Evolutionary conservation across 345 rosid genomes (phyloP).

Genomic region (Noccaea caerulescens): DNA sequence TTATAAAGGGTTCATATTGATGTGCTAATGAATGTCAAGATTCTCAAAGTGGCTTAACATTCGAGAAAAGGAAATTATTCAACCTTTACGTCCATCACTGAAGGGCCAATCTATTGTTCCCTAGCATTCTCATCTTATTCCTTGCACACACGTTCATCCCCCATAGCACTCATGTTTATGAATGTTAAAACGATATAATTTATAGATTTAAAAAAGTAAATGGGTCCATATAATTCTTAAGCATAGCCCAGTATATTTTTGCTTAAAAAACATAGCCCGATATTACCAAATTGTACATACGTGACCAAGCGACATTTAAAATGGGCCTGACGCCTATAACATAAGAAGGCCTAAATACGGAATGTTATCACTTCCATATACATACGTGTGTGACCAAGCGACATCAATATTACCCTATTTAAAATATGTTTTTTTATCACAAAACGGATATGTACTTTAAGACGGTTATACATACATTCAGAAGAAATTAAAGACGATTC

Average conservation of each 20-base stretch:
- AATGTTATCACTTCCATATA: not conserved
- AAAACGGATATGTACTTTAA: not conserved
- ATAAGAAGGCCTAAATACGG: slow-evolving; percentile 7
- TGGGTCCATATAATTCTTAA: not conserved
- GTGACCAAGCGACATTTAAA: not conserved
- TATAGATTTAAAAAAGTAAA: no score
- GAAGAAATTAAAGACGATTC: not conserved
- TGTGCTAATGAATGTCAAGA: not conserved
- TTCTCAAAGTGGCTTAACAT: not conserved
- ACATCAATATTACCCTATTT: no score
- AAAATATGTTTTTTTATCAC: not conserved
- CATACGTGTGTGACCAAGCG: not conserved
- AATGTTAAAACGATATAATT: no score
- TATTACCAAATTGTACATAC: not conserved
- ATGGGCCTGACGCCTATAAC: slow-evolving; percentile 13
- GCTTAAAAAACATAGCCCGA: not conserved
- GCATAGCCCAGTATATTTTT: not conserved
- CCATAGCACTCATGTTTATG: no score
- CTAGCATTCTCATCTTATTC: no score
- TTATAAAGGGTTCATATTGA: not conserved
- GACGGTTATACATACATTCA: not conserved
- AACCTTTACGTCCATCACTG: not conserved
- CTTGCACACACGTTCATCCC: no score
- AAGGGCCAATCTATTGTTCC: no score
- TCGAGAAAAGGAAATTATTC: not conserved